Percentiles rank a stretch among this genome's conserved stretches.
Evolutionary conservation across 169 alveolate genomes (phyloP).

Genomic region (Plasmodium inui): DNA sequence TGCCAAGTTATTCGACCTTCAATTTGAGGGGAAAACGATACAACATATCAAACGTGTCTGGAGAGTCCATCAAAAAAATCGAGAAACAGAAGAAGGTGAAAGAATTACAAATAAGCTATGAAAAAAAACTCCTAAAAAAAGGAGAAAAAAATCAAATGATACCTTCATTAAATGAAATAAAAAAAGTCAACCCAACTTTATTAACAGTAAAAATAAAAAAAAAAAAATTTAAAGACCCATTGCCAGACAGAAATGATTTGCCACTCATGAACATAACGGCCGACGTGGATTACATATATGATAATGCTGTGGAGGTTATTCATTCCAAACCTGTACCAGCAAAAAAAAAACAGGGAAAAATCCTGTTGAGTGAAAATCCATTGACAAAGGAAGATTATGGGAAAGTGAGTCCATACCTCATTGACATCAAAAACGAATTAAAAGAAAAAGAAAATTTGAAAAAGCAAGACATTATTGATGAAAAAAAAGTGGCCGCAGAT

Average conservation of each 20-base stretch:
- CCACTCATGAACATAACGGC: constrained; percentile 67
- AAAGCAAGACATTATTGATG: constrained; percentile 73
- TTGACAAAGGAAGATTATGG: constrained; percentile 69
- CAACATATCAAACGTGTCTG: constrained; percentile 55
- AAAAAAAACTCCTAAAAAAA: constrained; percentile 68
- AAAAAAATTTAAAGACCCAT: constrained; percentile 61
- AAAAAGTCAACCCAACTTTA: constrained; percentile 50
- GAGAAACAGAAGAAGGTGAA: constrained; percentile 56
- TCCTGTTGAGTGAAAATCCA: constrained; percentile 54
- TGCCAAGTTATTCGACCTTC: constrained; percentile 76
- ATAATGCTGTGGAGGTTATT: constrained; percentile 74
- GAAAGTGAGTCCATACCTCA: constrained; percentile 65
- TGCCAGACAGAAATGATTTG: constrained; percentile 69
- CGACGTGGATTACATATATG: constrained; percentile 71
- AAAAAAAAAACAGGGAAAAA: constrained; percentile 56
- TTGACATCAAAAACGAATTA: constrained; percentile 56
- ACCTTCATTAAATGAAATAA: constrained; percentile 63
- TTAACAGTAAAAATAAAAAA: constrained; percentile 63
- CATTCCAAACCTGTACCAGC: constrained; percentile 34
- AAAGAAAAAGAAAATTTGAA: constrained; percentile 72
- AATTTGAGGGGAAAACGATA: constrained; percentile 75
- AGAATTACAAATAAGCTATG: constrained; percentile 51
- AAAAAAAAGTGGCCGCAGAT: constrained; percentile 61
- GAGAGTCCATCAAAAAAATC: constrained; percentile 41
- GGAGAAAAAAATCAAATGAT: constrained; percentile 71